These are phyloP conservation scores for Polysphondylium violaceum DNA, from an alignment of 78 protist genomes.

Conservation along the genomic window DNA sequence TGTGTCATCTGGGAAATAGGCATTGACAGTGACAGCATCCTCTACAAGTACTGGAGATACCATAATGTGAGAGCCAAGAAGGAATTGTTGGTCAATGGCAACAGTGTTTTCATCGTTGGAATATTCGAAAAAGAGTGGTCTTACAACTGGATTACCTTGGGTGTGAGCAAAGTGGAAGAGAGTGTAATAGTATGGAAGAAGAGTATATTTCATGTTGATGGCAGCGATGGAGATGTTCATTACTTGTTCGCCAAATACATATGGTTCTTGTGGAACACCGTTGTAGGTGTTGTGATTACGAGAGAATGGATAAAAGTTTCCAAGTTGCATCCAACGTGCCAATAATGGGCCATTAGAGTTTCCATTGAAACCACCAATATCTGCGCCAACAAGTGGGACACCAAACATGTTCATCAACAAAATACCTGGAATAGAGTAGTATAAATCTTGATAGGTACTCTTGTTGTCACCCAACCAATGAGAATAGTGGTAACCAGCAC, in stretches of 20 bases:
- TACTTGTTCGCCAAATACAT: conserved; percentile 70
- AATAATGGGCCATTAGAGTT: conserved; percentile 86
- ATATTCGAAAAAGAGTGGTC: conserved; percentile 84
- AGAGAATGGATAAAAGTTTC: conserved; percentile 91
- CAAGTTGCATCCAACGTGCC: conserved; percentile 91
- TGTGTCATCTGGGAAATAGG: conserved; percentile 82
- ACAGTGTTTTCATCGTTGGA: conserved; percentile 63
- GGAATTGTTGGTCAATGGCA: conserved; percentile 83
- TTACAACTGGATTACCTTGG: conserved; percentile 69
- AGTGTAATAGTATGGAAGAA: conserved; percentile 83
- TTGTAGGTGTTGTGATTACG: conserved; percentile 77
- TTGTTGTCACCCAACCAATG: conserved; percentile 91
- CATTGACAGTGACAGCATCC: conserved; percentile 71
- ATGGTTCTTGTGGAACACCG: conserved; percentile 86
- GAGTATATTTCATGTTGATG: conserved; percentile 54
- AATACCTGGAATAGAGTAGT: conserved; percentile 86
- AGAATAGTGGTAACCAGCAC: conserved; percentile 78
- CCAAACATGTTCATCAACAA: conserved; percentile 88
- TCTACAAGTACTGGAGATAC: conserved; percentile 85
- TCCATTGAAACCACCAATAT: conserved; percentile 93
- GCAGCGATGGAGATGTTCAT: conserved; percentile 18
- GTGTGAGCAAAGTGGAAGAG: conserved; percentile 31
- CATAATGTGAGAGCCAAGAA: conserved; percentile 80
- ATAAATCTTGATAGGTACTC: conserved; percentile 54
- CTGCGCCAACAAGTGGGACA: conserved; percentile 94